phyloP scores from a whole-genome alignment of 208 protist genomes.

The Wallacemonas rigidus region DNA sequence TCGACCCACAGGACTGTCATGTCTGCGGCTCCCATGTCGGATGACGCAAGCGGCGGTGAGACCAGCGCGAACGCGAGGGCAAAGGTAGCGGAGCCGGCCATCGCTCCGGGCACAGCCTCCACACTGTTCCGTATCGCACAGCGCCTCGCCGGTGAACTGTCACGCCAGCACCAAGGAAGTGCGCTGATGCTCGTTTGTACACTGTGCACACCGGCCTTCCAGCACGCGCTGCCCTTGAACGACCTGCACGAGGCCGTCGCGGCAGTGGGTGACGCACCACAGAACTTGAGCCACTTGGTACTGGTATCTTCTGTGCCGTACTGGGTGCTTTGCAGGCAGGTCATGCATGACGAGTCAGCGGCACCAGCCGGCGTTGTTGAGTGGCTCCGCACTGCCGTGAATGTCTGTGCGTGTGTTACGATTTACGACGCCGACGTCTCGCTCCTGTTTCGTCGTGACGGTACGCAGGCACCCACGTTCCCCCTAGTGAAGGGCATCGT shows the following conservation, averaged over 20 bases:
- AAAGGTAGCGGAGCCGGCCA: not conserved
- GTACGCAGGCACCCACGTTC: constrained; percentile 14
- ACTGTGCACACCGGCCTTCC: not conserved
- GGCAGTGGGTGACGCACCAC: not conserved
- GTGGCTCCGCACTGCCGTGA: constrained; percentile 10
- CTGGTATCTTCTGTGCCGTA: constrained; percentile 8
- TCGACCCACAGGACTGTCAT: not conserved
- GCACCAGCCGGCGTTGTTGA: not conserved
- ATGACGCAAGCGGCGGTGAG: too few relatives aligned
- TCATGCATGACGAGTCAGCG: not conserved
- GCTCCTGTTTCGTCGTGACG: constrained; percentile 30
- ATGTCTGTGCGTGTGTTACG: not conserved
- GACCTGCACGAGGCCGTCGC: not conserved
- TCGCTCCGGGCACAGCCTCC: not conserved
- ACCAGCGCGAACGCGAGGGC: too few relatives aligned
- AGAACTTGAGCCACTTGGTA: not conserved
- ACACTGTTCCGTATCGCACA: constrained; percentile 7
- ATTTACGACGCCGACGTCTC: constrained; percentile 20
- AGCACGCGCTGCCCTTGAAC: not conserved
- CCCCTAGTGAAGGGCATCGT: constrained; percentile 19
- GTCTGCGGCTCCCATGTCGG: too few relatives aligned
- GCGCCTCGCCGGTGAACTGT: not conserved
- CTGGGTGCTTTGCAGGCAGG: constrained; percentile 1
- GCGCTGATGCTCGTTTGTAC: constrained; percentile 10
- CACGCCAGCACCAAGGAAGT: not conserved